phyloP scores from a whole-genome alignment of 768 basidiomycete genomes.

The Rhizopogon vesiculosus region DNA sequence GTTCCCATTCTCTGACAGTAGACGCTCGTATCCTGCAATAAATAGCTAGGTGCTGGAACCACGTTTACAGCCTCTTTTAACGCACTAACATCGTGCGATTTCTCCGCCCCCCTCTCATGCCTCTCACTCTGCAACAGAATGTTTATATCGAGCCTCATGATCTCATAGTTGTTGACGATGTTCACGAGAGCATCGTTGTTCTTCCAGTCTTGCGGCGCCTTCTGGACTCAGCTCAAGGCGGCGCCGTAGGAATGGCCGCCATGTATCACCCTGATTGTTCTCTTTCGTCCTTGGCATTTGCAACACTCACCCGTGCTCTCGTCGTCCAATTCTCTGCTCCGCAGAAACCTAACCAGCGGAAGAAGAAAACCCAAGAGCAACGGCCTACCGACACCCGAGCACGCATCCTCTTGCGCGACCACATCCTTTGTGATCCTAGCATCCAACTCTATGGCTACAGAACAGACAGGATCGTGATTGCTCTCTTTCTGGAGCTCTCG shows the following conservation, averaged over 20 bases:
- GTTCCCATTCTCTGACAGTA: not conserved
- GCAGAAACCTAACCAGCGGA: constrained; percentile 2
- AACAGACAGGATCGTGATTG: constrained; percentile 40
- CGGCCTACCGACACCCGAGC: not conserved
- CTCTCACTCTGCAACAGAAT: constrained; percentile 23
- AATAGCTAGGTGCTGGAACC: not conserved
- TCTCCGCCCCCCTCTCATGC: not conserved
- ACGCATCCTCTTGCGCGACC: constrained; percentile 23
- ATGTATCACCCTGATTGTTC: constrained; percentile 31
- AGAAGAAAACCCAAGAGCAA: constrained; percentile 1
- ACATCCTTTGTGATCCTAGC: constrained; percentile 25
- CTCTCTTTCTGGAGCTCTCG: constrained; percentile 35
- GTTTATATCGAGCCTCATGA: constrained; percentile 25
- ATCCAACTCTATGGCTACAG: constrained; percentile 35
- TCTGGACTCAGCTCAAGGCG: constrained; percentile 16
- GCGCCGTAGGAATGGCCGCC: constrained; percentile 38
- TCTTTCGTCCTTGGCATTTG: constrained; percentile 35
- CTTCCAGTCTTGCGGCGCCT: constrained; percentile 23
- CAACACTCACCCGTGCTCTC: constrained; percentile 31
- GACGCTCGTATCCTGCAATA: constrained; percentile 1
- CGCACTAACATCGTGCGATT: not conserved
- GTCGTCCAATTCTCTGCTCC: constrained; percentile 25
- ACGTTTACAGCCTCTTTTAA: not conserved
- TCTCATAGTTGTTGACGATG: constrained; percentile 23
- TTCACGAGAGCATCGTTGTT: constrained; percentile 23